phyloP scores from a whole-genome alignment of 1,284 basidiomycete genomes.

The Ceratobasidium sp. region DNA sequence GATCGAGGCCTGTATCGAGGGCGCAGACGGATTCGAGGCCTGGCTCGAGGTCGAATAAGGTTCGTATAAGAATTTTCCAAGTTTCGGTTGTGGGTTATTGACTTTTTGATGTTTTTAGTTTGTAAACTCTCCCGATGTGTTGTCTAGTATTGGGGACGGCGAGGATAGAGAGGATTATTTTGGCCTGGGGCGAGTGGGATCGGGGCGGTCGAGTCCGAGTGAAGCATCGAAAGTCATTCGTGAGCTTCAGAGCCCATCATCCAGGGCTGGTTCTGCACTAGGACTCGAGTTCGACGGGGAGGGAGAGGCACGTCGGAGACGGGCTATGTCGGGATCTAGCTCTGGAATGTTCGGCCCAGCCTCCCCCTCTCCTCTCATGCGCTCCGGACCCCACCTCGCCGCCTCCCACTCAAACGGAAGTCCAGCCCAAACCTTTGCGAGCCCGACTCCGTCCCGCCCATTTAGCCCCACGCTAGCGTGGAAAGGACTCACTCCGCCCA shows the following conservation, averaged over 20 bases:
- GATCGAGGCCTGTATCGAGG: not conserved
- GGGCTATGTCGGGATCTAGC: not conserved
- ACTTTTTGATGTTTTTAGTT: too few relatives aligned
- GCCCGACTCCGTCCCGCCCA: not conserved
- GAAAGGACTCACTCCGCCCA: constrained; percentile 33
- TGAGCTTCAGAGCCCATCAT: constrained; percentile 2
- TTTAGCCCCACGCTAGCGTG: constrained; percentile 33
- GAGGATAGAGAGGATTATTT: not conserved
- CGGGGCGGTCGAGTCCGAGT: constrained; percentile 15
- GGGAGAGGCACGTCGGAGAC: not conserved
- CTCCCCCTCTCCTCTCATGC: not conserved
- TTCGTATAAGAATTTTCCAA: too few relatives aligned
- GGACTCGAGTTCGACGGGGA: not conserved
- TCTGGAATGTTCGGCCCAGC: not conserved
- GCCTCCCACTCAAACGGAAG: not conserved
- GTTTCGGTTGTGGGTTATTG: too few relatives aligned
- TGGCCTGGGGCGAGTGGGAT: not conserved
- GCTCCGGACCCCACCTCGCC: not conserved
- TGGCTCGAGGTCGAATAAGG: too few relatives aligned
- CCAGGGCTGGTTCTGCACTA: constrained; percentile 1
- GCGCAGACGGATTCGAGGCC: not conserved
- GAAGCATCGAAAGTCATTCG: constrained; percentile 36
- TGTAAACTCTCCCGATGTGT: not conserved
- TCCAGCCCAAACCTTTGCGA: not conserved
- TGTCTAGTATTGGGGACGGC: not conserved